Base-by-base conservation (phyloP, 2,329 filamentous ascomycete genomes). In the Tolypocladium tropicale region DNA sequence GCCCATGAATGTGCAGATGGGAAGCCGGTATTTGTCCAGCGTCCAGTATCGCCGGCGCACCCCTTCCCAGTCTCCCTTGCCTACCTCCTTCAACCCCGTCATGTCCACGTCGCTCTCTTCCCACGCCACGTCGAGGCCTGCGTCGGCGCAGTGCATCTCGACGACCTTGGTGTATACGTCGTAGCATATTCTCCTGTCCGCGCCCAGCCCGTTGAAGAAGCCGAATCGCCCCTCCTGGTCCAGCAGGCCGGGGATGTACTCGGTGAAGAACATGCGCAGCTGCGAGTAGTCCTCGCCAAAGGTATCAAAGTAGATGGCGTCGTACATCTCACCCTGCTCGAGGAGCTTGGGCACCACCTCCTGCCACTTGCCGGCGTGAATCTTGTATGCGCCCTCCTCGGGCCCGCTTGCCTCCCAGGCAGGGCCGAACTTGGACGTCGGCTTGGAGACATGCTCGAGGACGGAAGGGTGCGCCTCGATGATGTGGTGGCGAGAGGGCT, bases 231-330 rank as follows among this genome's bases (percentile, higher is more conserved):
- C 88, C 4, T 80, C 73, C 25, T 79, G 76, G 62, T 89, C 85
- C 50, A 99, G 75, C 55, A 97, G 71, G 0, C 84, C 86, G 34
- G 94, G 89, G 12, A 97, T 85, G 63, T 88, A 84, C 69, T 97
- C 94, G 2, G 82, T 86, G 69, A 97, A 96, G 75, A 97, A 96
- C 58, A 85, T 78, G 51, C 87, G 86, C 32, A 97, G 82, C 68
- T 93, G 89, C 2, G 78, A 77, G 72, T 97, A 99, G 60, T 94
- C 89, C 73, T 99, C 94, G 7, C 91, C 94, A 70, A 97, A 97
- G 0, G 94, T 99, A 68, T 99, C 94, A 67, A 96, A 97, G 76
- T 97, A 99, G 62, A 99, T 90, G 32, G 87, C 89, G 67, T 95
- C 89, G 66, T 93, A 92, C 14, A 84, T 74, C 64, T 87, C 80